phyloP scores from a whole-genome alignment of 1,284 basidiomycete genomes.

The Rhizopogon parksii region DNA sequence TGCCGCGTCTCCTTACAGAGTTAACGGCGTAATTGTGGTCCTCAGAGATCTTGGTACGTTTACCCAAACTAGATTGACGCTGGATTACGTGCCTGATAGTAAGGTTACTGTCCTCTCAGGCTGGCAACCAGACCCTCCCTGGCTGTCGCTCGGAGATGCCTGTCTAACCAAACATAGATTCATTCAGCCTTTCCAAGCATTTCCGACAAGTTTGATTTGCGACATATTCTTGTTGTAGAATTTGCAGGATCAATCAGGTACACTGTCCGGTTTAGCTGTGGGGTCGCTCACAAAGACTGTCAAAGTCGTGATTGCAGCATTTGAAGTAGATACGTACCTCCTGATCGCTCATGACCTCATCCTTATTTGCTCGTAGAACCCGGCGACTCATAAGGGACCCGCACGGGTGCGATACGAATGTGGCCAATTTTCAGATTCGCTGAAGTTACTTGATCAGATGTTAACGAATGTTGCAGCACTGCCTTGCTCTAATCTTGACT shows the following conservation, averaged over 20 bases:
- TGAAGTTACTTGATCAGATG: background rate
- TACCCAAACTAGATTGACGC: slow-evolving; percentile 23
- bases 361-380: slow-evolving; percentile 1
- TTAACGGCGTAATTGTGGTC: slow-evolving; percentile 26
- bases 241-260: background rate
- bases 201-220: background rate
- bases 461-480: background rate
- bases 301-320: background rate
- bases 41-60: slow-evolving; percentile 24
- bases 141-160: slow-evolving; percentile 11
- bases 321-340: background rate
- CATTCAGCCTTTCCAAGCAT: background rate
- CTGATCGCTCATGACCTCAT: background rate
- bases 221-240: background rate
- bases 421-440: background rate
- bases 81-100: slow-evolving; percentile 23
- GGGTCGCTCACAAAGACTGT: background rate
- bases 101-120: slow-evolving; percentile 13
- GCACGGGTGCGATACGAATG: background rate
- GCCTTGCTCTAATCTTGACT: slow-evolving; percentile 1
- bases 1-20: slow-evolving; percentile 25
- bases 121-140: slow-evolving; percentile 23
- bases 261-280: background rate
- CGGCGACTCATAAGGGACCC: background rate
- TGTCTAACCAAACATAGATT: slow-evolving; percentile 28